phyloP scores from a whole-genome alignment of 106 monocot species.

The Allium cepa region DNA sequence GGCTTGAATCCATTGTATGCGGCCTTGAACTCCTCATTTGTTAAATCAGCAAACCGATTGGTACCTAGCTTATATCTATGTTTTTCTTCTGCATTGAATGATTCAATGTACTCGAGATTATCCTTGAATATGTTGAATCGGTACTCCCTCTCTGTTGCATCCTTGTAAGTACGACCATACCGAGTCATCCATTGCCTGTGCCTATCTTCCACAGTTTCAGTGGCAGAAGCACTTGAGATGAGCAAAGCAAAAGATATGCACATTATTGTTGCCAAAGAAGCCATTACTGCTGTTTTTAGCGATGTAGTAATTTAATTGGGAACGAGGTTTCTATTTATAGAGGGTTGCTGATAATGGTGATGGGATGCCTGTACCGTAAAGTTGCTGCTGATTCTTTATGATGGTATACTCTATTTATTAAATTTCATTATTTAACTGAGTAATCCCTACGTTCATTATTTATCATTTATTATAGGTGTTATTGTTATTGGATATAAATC shows the following conservation, averaged over 20 bases:
- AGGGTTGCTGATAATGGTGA: too few species aligned
- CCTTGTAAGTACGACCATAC: neutral
- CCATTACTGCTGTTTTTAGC: neutral
- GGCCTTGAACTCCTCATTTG: conserved; percentile 3
- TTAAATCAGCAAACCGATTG: conserved; percentile 8
- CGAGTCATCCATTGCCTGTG: conserved; percentile 10
- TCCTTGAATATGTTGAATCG: conserved; percentile 7
- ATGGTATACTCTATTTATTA: too few species aligned
- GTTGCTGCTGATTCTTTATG: too few species aligned
- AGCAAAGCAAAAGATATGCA: neutral
- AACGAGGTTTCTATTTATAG: too few species aligned
- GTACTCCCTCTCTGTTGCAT: conserved; percentile 1
- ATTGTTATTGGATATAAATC: too few species aligned
- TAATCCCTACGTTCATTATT: too few species aligned
- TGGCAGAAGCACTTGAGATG: neutral
- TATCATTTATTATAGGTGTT: too few species aligned
- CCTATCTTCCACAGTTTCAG: neutral
- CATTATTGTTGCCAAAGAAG: neutral
- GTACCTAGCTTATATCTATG: conserved; percentile 5
- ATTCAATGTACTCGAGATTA: conserved; percentile 8
- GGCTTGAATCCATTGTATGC: neutral
- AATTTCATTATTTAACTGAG: too few species aligned
- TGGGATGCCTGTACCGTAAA: too few species aligned
- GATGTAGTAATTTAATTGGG: too few species aligned
- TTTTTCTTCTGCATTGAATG: conserved; percentile 2